Evolutionary conservation across 768 basidiomycete genomes (phyloP).

Genomic region (Termitomyces sp.): DNA sequence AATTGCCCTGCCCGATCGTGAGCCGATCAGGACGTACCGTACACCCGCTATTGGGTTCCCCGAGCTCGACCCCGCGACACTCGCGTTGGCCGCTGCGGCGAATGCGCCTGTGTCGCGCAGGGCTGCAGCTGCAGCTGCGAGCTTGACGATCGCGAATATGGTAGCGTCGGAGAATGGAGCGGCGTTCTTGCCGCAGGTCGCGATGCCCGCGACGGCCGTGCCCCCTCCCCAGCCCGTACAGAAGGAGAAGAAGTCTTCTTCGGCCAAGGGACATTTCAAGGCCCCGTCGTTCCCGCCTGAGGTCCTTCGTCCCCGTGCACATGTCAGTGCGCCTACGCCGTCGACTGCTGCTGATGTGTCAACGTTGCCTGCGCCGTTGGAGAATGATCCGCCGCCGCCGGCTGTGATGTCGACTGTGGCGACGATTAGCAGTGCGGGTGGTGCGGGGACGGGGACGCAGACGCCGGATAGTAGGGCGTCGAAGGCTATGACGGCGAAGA

Average conservation of each 20-base stretch:
- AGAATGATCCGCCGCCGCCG: constrained; percentile 56
- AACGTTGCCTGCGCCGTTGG: constrained; percentile 56
- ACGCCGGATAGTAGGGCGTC: constrained; percentile 48
- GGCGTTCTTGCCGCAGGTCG: constrained; percentile 46
- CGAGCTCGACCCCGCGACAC: constrained; percentile 67
- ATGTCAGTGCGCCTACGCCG: constrained; percentile 55
- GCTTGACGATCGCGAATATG: constrained; percentile 85
- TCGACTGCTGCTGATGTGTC: constrained; percentile 70
- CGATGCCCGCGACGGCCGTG: constrained; percentile 16
- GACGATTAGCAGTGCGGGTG: not conserved
- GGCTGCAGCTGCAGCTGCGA: constrained; percentile 76
- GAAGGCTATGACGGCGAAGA: constrained; percentile 54
- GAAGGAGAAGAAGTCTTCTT: constrained; percentile 13
- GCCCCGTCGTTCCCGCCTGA: constrained; percentile 55
- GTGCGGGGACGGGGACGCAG: not conserved
- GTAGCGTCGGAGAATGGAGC: constrained; percentile 90
- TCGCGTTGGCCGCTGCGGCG: constrained; percentile 64
- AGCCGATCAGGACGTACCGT: constrained; percentile 77
- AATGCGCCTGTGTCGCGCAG: constrained; percentile 71
- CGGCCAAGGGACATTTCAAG: constrained; percentile 66
- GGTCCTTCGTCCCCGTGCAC: constrained; percentile 61
- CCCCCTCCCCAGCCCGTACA: not conserved
- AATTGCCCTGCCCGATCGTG: constrained; percentile 86
- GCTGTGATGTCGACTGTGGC: constrained; percentile 8
- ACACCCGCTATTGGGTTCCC: constrained; percentile 87